A percentile compares a stretch with the other conserved stretches of the same genome.
phyloP scores from a whole-genome alignment of 768 basidiomycete genomes.

The Nidularia pulvinata region DNA sequence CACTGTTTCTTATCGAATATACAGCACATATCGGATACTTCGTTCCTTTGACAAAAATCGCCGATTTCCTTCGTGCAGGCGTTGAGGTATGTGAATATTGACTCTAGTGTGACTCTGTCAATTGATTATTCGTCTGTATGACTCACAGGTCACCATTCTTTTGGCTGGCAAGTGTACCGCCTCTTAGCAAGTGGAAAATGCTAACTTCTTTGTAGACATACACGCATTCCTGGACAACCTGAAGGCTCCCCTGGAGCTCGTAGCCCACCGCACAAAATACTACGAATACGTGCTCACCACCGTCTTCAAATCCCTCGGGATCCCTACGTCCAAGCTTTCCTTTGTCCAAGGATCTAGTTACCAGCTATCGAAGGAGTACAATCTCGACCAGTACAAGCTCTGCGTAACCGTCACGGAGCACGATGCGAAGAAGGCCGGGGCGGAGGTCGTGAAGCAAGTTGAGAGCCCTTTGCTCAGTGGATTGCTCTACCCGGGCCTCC shows the following conservation, averaged over 20 bases:
- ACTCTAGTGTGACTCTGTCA: too few species aligned
- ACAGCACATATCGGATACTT: conserved; percentile 98
- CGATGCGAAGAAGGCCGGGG: conserved; percentile 98
- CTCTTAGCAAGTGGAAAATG: not conserved
- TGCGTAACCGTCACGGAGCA: conserved; percentile 93
- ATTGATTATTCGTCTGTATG: conserved; percentile 5
- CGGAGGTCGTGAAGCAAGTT: conserved; percentile 98
- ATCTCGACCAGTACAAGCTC: conserved; percentile 91
- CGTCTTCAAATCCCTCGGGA: conserved; percentile 87
- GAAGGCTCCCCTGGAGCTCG: conserved; percentile 93
- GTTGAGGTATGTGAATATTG: conserved; percentile 71
- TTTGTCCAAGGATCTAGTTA: conserved; percentile 93
- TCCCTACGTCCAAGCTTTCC: conserved; percentile 79
- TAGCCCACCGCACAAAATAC: conserved; percentile 86
- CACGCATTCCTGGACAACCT: conserved; percentile 98
- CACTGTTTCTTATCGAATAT: conserved; percentile 2
- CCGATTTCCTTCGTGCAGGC: conserved; percentile 91
- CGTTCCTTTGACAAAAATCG: conserved; percentile 92
- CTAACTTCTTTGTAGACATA: conserved; percentile 54
- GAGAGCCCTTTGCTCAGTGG: conserved; percentile 91
- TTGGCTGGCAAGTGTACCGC: conserved; percentile 63
- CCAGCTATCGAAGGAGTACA: conserved; percentile 92
- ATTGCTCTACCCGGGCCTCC: conserved; percentile 93
- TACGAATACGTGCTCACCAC: conserved; percentile 82
- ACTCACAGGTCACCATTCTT: conserved; percentile 68